Evolutionary conservation across 768 basidiomycete genomes (phyloP).

Genomic region (Mycena amicta): DNA sequence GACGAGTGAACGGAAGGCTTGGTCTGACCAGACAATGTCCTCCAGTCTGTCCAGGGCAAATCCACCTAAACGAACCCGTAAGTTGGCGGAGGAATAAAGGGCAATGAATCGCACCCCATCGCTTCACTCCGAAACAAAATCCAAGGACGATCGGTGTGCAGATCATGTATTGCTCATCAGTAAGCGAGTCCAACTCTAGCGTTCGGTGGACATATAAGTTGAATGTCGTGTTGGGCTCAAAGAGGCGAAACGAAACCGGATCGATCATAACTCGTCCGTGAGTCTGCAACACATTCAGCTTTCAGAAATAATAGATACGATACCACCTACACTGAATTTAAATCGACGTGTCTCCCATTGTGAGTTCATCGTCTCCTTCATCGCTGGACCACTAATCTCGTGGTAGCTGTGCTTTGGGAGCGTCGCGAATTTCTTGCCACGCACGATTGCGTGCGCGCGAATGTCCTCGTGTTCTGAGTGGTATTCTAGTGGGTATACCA

Average conservation of each 20-base stretch:
- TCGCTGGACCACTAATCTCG: constrained; percentile 20
- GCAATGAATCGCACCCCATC: constrained; percentile 28
- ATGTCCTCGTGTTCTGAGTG: constrained; percentile 11
- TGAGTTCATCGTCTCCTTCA: constrained; percentile 14
- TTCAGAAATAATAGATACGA: too few species aligned
- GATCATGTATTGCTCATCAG: constrained; percentile 29
- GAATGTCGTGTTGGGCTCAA: constrained; percentile 22
- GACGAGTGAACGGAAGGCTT: constrained; percentile 37
- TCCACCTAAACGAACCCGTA: constrained; percentile 24
- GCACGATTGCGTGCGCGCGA: constrained; percentile 3
- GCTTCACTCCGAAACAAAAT: constrained; percentile 30
- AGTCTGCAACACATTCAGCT: constrained; percentile 10
- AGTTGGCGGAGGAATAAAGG: background rate
- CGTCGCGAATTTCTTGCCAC: constrained; percentile 16
- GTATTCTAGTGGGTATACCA: constrained; percentile 21
- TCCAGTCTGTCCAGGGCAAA: constrained; percentile 32
- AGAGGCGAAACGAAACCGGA: constrained; percentile 25
- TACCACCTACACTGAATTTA: constrained; percentile 7
- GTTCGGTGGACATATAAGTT: constrained; percentile 21
- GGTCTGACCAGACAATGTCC: constrained; percentile 35
- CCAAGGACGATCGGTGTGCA: constrained; percentile 29
- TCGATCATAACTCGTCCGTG: constrained; percentile 32
- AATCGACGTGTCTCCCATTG: constrained; percentile 1
- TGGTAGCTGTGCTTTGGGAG: constrained; percentile 15
- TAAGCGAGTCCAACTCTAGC: constrained; percentile 19